Percentiles rank a stretch among this genome's conserved stretches.
Conservation (phyloP, 2,329 filamentous ascomycete species). For the Diatrype stigma region DNA sequence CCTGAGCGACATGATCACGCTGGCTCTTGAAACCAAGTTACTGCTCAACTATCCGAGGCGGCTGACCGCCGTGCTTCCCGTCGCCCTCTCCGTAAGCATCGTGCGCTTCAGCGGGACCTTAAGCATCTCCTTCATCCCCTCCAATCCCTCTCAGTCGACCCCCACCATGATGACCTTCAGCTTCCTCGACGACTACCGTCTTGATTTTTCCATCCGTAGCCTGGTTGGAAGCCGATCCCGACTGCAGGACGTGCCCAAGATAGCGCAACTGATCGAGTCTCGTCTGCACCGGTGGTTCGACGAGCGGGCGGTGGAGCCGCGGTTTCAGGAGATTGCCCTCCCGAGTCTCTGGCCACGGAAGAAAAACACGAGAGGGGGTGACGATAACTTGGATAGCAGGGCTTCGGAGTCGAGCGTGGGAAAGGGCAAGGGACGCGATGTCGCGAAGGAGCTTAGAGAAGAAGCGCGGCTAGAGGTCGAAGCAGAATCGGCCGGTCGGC, state of each 20-base stretch:
- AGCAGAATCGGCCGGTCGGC: conserved; percentile 36
- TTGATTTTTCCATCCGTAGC: conserved; percentile 78
- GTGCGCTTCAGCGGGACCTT: conserved; percentile 93
- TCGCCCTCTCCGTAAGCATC: conserved; percentile 86
- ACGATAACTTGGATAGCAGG: conserved; percentile 50
- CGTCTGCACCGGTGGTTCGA: conserved; percentile 84
- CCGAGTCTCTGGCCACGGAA: conserved; percentile 81
- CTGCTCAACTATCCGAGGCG: conserved; percentile 93
- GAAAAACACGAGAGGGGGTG: conserved; percentile 73
- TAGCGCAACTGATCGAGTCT: conserved; percentile 77
- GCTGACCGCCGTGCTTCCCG: conserved; percentile 81
- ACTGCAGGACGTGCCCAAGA: conserved; percentile 82
- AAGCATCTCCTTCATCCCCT: conserved; percentile 87
- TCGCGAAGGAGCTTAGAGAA: conserved; percentile 45
- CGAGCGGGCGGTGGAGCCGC: conserved; percentile 77
- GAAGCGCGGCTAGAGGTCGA: conserved; percentile 45
- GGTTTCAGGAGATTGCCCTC: conserved; percentile 81
- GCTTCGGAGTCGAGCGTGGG: conserved; percentile 41
- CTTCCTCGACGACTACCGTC: conserved; percentile 82
- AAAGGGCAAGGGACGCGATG: conserved; percentile 51
- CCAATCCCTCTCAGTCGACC: conserved; percentile 61
- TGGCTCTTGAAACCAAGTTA: conserved; percentile 91
- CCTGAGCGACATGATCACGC: conserved; percentile 88
- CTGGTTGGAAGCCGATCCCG: conserved; percentile 75
- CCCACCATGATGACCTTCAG: conserved; percentile 92